Evolutionary conservation across 495 filamentous ascomycete species (phyloP), one percentile per base, ranked within the genome.

Genomic region (Neurospora hispaniola): DNA sequence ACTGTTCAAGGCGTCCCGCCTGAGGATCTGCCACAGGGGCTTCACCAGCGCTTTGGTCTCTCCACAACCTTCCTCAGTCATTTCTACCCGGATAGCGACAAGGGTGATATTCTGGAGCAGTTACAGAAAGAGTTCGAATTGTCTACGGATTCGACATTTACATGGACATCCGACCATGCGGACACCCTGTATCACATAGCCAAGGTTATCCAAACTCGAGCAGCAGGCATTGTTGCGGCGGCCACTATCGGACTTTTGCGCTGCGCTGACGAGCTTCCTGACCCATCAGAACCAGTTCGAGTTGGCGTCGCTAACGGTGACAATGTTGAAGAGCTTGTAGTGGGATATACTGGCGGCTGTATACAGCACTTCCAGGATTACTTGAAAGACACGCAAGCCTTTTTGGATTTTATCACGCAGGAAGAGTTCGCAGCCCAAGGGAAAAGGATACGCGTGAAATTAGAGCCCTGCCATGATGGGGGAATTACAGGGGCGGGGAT

Each of bases 301-400:
- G 42, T 46, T n/a, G 46, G 43, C 39, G 71, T 68, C 31, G 23
- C 7, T 4, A 54, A 74, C 27, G 7, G 31, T 8, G 38, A 38
- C 2, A 18, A 14, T 10, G 73, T 76, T 85, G 72, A 91, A 54
- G 89, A 93, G 75, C 80, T 94, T 68, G 88, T 91, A 6, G 89
- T 94, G 12, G 92, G 91, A 6, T 94, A 92, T 74, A 93, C 92
- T 0, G 92, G 92, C 9, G 91, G 92, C 23, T 92, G 91, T 73
- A 94, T 94, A 69, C 88, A 90, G 41, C 87, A 92, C 75, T 94
- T 93, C 75, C 92, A 91, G 20, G 82, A 89, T 73, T 94, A 92
- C 78, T 85, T 92, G 68, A 82, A 86, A 41, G 89, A 90, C 76
- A 92, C 90, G 73, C 90, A 93, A 78, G 76, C 79, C 70, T 90